Evolutionary conservation across 2,329 filamentous ascomycete genomes (phyloP).

Genomic region (Botrytis medusae): DNA sequence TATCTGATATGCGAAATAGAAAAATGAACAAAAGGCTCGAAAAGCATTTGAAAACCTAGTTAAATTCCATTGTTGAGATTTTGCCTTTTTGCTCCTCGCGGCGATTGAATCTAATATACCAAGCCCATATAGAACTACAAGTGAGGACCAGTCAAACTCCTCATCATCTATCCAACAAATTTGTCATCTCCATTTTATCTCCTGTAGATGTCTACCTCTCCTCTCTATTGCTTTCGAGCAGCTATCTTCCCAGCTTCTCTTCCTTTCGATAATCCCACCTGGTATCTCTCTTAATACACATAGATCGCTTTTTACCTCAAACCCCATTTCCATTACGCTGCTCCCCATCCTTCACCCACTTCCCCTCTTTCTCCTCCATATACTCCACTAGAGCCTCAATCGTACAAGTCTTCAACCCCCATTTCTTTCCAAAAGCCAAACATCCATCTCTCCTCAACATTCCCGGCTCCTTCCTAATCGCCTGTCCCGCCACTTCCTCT

Average conservation of each 20-base stretch:
- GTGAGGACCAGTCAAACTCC: not conserved
- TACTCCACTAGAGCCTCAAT: slow-evolving; percentile 86
- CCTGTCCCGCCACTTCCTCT: slow-evolving; percentile 64
- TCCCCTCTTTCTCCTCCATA: slow-evolving; percentile 38
- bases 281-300: not conserved
- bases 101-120: slow-evolving; percentile 1
- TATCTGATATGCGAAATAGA: not conserved
- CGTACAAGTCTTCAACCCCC: slow-evolving; percentile 90
- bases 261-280: not conserved
- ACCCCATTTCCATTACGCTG: not conserved
- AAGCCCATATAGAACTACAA: slow-evolving; percentile 10
- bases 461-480: slow-evolving; percentile 65
- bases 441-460: slow-evolving; percentile 94
- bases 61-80: slow-evolving; percentile 4
- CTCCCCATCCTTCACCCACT: slow-evolving; percentile 33
- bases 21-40: not conserved
- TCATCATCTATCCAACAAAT: not conserved
- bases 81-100: slow-evolving; percentile 9
- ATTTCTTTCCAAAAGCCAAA: slow-evolving; percentile 81
- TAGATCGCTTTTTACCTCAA: not conserved
- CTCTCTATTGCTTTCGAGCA: too few relatives aligned
- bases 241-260: not conserved
- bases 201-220: not conserved
- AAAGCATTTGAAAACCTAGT: not conserved
- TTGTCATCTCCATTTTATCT: not conserved